Base-by-base conservation (phyloP, 73 alveolate genomes). In the Uronychia setigera region DNA sequence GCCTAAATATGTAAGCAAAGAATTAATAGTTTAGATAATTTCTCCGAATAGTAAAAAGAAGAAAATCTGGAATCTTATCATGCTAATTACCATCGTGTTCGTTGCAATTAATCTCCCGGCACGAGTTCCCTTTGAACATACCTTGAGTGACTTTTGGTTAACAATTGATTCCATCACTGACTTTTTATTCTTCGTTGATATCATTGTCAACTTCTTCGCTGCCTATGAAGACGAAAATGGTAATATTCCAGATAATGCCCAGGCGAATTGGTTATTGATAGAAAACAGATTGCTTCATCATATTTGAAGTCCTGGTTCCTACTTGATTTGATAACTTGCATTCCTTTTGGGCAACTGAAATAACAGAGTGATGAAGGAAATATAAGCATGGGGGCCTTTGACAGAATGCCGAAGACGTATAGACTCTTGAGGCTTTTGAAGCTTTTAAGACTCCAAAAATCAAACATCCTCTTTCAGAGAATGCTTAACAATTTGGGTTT, bases 181-280 rank as follows among this genome's bases (percentile, higher is more conserved):
- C 32, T 77, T 35, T 1, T 35, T 78, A 0, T 85, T 85, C 78
- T 26, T 85, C 31, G 26, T 85, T 33, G 91, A 85, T 57, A 79
- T 85, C n/a, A 1, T 35, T 14, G 30, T 85, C 27, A 85, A 85
- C 57, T 85, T 85, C 59, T 85, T 76, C 75, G 77, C 91, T 29
- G 91, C 86, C 1, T 35, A 5, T 29, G 91, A 85, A 32, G 91
- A 85, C 46, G 91, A 85, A 27, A 85, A 85, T 32, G 86, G 91
- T 5, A 46, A 46, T 5, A n/a, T n/a, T 5, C 67, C 67, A 46
- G 67, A 46, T 46, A 11, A 11, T 11, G n/a, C 19, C n/a, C 67
- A 46, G 67, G 67, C 19, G 91, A 85, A 34, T 32, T 85, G 26
- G 59, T 76, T 5, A 33, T 34, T 77, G 81, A 85, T 19, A 33